Conservation (phyloP, 73 alveolate genomes). For the Tetrahymena borealis region DNA sequence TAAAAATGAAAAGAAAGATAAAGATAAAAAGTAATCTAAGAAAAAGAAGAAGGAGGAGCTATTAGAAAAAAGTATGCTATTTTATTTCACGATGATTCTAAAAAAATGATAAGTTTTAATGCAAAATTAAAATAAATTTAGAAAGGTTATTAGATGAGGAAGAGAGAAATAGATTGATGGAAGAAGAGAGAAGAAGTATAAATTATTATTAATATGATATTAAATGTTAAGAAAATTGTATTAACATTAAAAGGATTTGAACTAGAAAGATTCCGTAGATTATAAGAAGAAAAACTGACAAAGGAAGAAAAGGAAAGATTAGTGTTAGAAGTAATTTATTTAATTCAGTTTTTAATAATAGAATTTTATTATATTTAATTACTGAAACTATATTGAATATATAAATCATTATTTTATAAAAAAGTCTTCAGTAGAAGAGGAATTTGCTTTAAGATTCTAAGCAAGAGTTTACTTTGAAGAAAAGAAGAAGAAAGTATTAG, state of each 20-base stretch:
- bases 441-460: not conserved
- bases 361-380: not conserved
- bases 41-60: not conserved
- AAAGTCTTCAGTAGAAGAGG: not conserved
- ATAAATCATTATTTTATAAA: not conserved
- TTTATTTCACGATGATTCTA: too few species aligned
- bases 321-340: not conserved
- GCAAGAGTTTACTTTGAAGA: not conserved
- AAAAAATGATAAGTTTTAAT: too few species aligned
- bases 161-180: not conserved
- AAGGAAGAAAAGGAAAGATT: not conserved
- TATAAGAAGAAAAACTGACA: not conserved
- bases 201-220: not conserved
- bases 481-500: not conserved
- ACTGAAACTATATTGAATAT: too few species aligned
- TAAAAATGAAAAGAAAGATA: not conserved
- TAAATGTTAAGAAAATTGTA: not conserved
- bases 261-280: not conserved
- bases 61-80: not conserved
- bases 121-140: too few species aligned
- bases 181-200: not conserved
- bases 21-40: not conserved
- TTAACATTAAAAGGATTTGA: not conserved
- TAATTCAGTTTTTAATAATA: not conserved
- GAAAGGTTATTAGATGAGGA: not conserved